These are phyloP conservation scores for Cyclotella sp. DNA, from an alignment of 108 stramenopile genomes.

Conservation along the genomic window DNA sequence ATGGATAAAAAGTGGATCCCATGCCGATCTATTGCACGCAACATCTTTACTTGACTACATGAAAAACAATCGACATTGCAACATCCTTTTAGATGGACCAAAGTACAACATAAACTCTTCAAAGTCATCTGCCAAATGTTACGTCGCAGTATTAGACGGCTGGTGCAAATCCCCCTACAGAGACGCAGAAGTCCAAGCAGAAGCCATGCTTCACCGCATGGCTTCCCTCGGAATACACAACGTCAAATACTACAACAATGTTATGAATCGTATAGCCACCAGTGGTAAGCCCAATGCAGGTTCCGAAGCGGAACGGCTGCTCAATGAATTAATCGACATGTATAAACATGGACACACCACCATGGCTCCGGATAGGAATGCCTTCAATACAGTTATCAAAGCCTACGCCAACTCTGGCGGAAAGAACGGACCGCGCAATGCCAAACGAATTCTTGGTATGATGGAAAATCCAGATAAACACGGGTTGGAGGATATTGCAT, in stretches of 20 bases:
- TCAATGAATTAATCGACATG: constrained; percentile 27
- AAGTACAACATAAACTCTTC: constrained; percentile 4
- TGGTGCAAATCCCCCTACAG: constrained; percentile 30
- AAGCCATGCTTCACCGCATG: constrained; percentile 35
- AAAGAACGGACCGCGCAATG: constrained; percentile 26
- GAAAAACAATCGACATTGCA: constrained; percentile 19
- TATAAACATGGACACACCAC: constrained; percentile 20
- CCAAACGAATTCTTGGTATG: constrained; percentile 35
- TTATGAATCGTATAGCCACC: constrained; percentile 44
- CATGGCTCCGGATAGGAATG: constrained; percentile 28
- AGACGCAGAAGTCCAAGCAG: constrained; percentile 33
- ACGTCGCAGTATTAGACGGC: constrained; percentile 34
- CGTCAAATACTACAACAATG: constrained; percentile 42
- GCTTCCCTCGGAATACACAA: constrained; percentile 3
- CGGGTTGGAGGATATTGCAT: constrained; percentile 12
- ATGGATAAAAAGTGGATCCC: constrained; percentile 20
- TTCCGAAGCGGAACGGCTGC: constrained; percentile 28
- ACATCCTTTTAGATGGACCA: background rate
- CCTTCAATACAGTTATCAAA: constrained; percentile 51
- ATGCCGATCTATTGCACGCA: constrained; percentile 25
- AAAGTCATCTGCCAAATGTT: constrained; percentile 19
- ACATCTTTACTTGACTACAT: constrained; percentile 33
- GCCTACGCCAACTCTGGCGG: constrained; percentile 37
- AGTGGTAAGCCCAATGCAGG: constrained; percentile 29
- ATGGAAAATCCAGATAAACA: constrained; percentile 35